phyloP scores from a whole-genome alignment of 192 early-diverging fungal species.

The Coemansia asiatica region DNA sequence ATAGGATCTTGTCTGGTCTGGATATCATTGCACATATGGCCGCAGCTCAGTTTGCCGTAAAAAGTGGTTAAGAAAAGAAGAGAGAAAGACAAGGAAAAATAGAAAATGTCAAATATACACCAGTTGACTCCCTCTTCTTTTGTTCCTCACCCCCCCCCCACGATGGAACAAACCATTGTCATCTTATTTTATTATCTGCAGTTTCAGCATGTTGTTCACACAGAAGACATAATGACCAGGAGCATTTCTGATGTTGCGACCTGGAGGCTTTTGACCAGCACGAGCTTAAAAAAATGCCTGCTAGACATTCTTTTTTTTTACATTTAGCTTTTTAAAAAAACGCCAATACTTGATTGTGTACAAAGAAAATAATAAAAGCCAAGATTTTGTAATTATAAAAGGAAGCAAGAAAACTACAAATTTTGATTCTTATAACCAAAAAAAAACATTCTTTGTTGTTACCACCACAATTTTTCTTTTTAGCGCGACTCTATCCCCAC shows the following conservation, averaged over 20 bases:
- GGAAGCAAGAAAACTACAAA: background rate
- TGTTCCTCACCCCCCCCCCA: background rate
- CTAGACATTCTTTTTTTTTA: no score
- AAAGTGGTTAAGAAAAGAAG: background rate
- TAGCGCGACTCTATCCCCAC: background rate
- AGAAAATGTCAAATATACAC: background rate
- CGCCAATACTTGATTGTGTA: no score
- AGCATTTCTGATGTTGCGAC: background rate
- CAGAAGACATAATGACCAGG: background rate
- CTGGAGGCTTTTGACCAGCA: background rate
- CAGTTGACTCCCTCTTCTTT: background rate
- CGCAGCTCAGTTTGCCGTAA: background rate
- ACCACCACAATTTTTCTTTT: background rate
- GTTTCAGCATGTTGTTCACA: background rate
- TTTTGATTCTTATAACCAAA: background rate
- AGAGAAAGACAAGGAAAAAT: background rate
- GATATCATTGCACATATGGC: background rate
- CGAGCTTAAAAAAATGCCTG: background rate
- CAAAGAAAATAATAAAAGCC: background rate
- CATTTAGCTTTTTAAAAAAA: no score
- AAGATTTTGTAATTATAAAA: background rate
- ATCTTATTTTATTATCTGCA: background rate
- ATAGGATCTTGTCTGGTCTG: background rate
- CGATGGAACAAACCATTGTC: background rate
- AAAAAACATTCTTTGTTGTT: background rate